phyloP scores from a whole-genome alignment of 106 monocot genomes.

The Dioscorea zingiberensis region DNA sequence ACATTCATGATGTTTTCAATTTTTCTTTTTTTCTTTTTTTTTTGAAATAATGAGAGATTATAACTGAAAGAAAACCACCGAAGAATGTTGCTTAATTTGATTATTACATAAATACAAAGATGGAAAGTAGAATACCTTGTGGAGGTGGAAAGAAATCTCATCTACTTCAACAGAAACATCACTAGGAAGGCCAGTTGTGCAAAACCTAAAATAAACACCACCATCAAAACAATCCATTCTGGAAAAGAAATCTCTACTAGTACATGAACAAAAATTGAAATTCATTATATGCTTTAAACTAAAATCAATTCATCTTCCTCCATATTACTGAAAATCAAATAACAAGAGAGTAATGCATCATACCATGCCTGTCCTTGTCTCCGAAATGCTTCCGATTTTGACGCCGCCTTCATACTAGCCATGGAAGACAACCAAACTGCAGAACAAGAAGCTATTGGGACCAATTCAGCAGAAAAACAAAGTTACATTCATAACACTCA shows the following conservation, averaged over 20 bases:
- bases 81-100: background rate
- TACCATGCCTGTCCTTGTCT: conserved; percentile 46
- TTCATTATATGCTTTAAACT: too few relatives aligned
- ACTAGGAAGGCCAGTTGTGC: conserved; percentile 56
- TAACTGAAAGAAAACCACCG: background rate
- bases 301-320: too few relatives aligned
- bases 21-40: too few relatives aligned
- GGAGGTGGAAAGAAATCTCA: conserved; percentile 60
- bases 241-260: too few relatives aligned
- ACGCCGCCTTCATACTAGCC: conserved; percentile 31
- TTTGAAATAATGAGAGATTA: too few relatives aligned
- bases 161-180: conserved; percentile 58
- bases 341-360: background rate
- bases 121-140: conserved; percentile 35
- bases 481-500: too few relatives aligned
- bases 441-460: background rate
- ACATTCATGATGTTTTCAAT: too few relatives aligned
- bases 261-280: background rate
- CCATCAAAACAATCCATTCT: too few relatives aligned
- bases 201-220: too few relatives aligned
- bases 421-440: conserved; percentile 1
- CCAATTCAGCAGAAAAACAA: too few relatives aligned
- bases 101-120: background rate
- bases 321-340: too few relatives aligned
- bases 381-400: conserved; percentile 30